Evolutionary conservation across 352 stramenopile species (phyloP).

Genomic region (Globisporangium nagaii): DNA sequence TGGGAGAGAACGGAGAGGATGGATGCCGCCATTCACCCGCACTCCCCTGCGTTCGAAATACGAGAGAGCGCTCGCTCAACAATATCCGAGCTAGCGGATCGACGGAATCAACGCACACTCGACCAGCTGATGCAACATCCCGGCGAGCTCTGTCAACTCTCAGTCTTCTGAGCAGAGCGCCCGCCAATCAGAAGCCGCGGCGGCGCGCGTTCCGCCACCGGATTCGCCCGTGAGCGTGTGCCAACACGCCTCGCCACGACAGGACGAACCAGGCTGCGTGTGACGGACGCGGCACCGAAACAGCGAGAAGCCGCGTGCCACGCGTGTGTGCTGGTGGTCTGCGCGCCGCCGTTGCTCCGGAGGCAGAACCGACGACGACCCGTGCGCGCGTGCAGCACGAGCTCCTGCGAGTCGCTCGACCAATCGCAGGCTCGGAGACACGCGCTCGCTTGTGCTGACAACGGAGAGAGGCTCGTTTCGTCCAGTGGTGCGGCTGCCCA

Average conservation of each 20-base stretch:
- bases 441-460: background rate
- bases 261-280: too few species aligned
- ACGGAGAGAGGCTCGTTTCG: background rate
- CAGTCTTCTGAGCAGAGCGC: too few species aligned
- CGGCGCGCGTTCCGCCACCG: background rate
- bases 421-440: background rate
- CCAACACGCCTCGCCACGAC: background rate
- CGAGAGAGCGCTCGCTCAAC: background rate
- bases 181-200: background rate
- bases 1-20: too few species aligned
- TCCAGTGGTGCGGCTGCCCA: slow-evolving; percentile 1
- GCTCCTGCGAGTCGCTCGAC: background rate
- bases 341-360: too few species aligned
- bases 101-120: background rate
- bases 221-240: slow-evolving; percentile 1
- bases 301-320: background rate
- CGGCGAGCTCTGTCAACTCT: too few species aligned
- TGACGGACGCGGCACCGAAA: too few species aligned
- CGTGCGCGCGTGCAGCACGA: too few species aligned
- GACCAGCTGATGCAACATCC: too few species aligned
- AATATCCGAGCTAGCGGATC: background rate
- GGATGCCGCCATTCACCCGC: too few species aligned
- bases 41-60: too few species aligned
- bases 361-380: too few species aligned
- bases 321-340: too few species aligned